A percentile compares a stretch with the other conserved stretches of the same genome.
These are phyloP conservation scores for Triticum dicoccoides DNA, from an alignment of 176 grass and related monocot genomes.

Conservation along the genomic window DNA sequence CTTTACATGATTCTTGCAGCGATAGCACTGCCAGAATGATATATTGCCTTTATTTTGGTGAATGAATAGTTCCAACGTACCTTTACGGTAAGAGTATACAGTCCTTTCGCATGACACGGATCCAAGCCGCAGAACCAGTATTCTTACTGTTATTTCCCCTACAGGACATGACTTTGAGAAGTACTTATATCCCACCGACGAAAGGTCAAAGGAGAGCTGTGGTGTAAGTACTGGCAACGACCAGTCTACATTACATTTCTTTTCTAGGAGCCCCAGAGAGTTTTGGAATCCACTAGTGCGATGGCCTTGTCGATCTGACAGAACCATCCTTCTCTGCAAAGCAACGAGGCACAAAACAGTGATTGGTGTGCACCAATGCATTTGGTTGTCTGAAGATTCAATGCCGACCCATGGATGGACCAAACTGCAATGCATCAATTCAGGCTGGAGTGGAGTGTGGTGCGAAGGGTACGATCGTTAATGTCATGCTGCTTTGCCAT, in stretches of 20 bases:
- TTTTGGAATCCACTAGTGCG: neutral
- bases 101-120: slow-evolving; percentile 29
- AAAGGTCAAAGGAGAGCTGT: neutral
- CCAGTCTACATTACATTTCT: slow-evolving; percentile 8
- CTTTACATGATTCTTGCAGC: slow-evolving; percentile 50
- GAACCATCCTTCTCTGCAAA: slow-evolving; percentile 12
- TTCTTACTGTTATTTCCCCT: neutral
- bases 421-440: neutral
- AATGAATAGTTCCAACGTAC: slow-evolving; percentile 18
- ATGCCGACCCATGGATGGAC: neutral
- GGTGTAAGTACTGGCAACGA: neutral
- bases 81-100: slow-evolving; percentile 21
- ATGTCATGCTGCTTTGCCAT: neutral
- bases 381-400: slow-evolving; percentile 1
- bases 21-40: slow-evolving; percentile 15
- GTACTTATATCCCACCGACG: neutral
- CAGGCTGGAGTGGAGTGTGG: neutral
- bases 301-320: slow-evolving; percentile 11
- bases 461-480: neutral
- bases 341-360: neutral
- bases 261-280: neutral
- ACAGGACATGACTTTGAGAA: neutral
- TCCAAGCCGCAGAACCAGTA: neutral
- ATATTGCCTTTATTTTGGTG: slow-evolving; percentile 35
- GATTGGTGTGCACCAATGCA: neutral